Base-by-base conservation (phyloP, 169 alveolate genomes). In the Eimeria sp. region DNA sequence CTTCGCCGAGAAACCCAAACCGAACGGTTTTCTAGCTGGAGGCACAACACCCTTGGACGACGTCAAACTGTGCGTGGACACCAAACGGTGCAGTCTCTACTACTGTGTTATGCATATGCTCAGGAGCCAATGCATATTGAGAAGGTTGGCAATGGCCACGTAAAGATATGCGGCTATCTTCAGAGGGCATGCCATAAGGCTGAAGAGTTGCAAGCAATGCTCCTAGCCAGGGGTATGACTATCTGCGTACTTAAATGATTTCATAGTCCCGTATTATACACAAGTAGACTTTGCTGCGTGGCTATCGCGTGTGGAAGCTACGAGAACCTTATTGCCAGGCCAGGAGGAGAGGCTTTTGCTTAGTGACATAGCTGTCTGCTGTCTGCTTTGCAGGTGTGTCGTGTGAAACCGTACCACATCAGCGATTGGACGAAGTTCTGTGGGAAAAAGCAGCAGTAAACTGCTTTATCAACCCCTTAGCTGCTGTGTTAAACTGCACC, bases 371-470 rank as follows among this genome's bases (percentile, higher is more conserved):
- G 37, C 71, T 66, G 83, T 87, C 25, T 30, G 37, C 71, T 66
- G 83, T 87, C 25, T 30, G 64, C 27, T 66, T 66, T 46, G 27
- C 76, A 87, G 94, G 94, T 14, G 83, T 87, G 62, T 66, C 68
- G n/a, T 87, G 94, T 66, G 94, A 87, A 43, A 33, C 66, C 60
- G 56, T 87, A 76, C 94, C 94, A 40, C 33, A 43, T 40, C 82
- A 87, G 66, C 80, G 82, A 27, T 23, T 87, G 52, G 94, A 87
- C 83, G 94, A 52, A 74, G 71, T 58, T 56, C 58, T 89, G 52
- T 95, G 97, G 97, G 91, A 77, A 58, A 95, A 95, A 56, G 97
- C 88, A 43, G 91, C 97, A 62, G 93, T 95, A 20, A 95, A 77
- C 88, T 68, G 89, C 54, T 60, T 18, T 80, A 88, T 95, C 87